Evolutionary conservation across 1,284 basidiomycete genomes (phyloP).

Genomic region (Irpex rosettiformis): DNA sequence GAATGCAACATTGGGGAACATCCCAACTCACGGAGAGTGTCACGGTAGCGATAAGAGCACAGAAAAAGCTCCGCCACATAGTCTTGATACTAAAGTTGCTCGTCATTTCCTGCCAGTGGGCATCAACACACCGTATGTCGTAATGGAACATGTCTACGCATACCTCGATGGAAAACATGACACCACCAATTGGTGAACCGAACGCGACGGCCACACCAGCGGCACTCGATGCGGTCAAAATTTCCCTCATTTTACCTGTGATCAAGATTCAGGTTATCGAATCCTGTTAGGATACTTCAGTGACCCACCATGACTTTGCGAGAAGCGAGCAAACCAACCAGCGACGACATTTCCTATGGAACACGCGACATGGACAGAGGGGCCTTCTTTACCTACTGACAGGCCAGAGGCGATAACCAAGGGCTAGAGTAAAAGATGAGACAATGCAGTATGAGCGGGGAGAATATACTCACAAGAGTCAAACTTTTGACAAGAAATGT

Average conservation of each 20-base stretch:
- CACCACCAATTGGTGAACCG: conserved; percentile 96
- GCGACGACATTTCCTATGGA: conserved; percentile 90
- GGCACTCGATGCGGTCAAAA: conserved; percentile 93
- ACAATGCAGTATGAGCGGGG: neutral
- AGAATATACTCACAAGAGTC: conserved; percentile 68
- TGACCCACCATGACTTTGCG: conserved; percentile 78
- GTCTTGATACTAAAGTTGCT: conserved; percentile 95
- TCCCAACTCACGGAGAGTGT: conserved; percentile 75
- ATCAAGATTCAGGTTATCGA: conserved; percentile 2
- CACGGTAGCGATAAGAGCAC: conserved; percentile 94
- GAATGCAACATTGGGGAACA: neutral
- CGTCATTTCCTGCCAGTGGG: conserved; percentile 83
- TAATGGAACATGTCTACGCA: conserved; percentile 1
- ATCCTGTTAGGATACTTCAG: neutral
- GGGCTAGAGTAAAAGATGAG: conserved; percentile 52
- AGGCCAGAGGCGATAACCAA: conserved; percentile 97
- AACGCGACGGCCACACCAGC: conserved; percentile 98
- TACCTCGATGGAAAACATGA: conserved; percentile 88
- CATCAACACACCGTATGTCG: neutral
- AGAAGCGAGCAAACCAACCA: conserved; percentile 77
- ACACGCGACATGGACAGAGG: conserved; percentile 96
- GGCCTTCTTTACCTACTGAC: conserved; percentile 98
- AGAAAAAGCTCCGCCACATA: conserved; percentile 98
- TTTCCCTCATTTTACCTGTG: conserved; percentile 91
- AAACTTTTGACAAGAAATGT: conserved; percentile 92